phyloP scores from a whole-genome alignment of 768 basidiomycete genomes.

The Suillus tomentosus region DNA sequence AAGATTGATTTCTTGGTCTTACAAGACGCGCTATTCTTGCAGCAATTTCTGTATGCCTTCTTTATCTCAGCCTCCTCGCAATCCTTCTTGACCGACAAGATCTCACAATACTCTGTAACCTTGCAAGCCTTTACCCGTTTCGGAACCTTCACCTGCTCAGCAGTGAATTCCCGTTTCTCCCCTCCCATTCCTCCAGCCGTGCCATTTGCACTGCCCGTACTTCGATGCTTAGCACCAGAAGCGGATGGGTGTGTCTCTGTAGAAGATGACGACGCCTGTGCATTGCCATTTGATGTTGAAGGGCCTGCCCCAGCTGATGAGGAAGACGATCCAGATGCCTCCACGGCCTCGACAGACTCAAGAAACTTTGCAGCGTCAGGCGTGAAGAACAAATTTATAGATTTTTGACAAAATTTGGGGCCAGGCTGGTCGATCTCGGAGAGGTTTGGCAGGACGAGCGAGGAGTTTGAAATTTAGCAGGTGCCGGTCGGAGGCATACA shows the following conservation, averaged over 20 bases:
- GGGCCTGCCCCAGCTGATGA: constrained; percentile 44
- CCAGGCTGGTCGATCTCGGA: no score
- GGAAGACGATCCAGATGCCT: constrained; percentile 35
- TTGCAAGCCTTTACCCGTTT: constrained; percentile 85
- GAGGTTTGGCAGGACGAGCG: no score
- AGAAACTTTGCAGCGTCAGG: constrained; percentile 72
- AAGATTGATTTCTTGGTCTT: constrained; percentile 49
- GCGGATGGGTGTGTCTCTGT: constrained; percentile 76
- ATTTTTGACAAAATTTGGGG: constrained; percentile 91
- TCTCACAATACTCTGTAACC: constrained; percentile 91
- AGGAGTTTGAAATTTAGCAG: no score
- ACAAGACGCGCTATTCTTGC: constrained; percentile 73
- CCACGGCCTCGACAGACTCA: constrained; percentile 61
- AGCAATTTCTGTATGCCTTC: constrained; percentile 90
- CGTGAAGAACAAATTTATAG: constrained; percentile 78
- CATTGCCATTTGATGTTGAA: constrained; percentile 34
- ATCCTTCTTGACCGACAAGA: constrained; percentile 73
- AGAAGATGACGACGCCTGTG: constrained; percentile 48
- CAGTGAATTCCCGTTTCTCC: constrained; percentile 84
- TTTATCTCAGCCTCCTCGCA: constrained; percentile 87
- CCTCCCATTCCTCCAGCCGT: constrained; percentile 65
- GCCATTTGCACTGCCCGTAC: constrained; percentile 41
- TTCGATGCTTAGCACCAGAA: constrained; percentile 69
- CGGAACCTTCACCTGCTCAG: constrained; percentile 81
- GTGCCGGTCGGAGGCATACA: no score